These are phyloP conservation scores for Morella rubra DNA, from an alignment of 306 rosid genomes.

Conservation along the genomic window DNA sequence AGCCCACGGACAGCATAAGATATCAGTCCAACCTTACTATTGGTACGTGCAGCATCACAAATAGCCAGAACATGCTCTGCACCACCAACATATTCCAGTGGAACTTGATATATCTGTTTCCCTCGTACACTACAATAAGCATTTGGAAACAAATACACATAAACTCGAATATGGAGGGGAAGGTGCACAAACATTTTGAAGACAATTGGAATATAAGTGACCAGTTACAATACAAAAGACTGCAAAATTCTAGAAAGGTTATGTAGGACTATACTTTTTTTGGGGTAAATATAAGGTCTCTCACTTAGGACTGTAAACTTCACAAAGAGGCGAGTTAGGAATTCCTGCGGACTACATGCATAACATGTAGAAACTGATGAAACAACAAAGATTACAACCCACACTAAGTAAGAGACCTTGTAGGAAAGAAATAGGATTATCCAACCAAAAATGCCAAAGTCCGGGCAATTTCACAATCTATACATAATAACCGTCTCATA, in stretches of 20 bases:
- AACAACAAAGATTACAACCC: background rate
- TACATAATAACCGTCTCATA: background rate
- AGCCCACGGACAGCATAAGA: background rate
- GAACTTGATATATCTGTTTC: conserved; percentile 70
- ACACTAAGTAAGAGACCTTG: background rate
- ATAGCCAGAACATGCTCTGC: conserved; percentile 78
- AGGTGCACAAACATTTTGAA: conserved; percentile 5
- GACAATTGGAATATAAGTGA: conserved; percentile 12
- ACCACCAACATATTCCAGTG: conserved; percentile 69
- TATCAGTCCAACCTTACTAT: conserved; percentile 53
- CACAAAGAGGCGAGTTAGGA: background rate
- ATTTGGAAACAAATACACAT: conserved; percentile 27
- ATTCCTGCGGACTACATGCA: background rate
- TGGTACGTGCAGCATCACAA: conserved; percentile 51
- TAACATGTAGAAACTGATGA: background rate
- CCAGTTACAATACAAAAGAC: conserved; percentile 5
- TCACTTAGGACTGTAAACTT: background rate
- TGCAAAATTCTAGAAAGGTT: too few relatives aligned
- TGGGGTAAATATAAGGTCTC: too few relatives aligned
- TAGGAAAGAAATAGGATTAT: background rate
- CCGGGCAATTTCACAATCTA: background rate
- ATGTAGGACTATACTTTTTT: too few relatives aligned
- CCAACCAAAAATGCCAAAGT: background rate
- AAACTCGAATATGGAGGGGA: conserved; percentile 22
- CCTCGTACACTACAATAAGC: conserved; percentile 70